Conservation (phyloP, 192 early-diverging fungal species). For the Coemansia sp. region DNA sequence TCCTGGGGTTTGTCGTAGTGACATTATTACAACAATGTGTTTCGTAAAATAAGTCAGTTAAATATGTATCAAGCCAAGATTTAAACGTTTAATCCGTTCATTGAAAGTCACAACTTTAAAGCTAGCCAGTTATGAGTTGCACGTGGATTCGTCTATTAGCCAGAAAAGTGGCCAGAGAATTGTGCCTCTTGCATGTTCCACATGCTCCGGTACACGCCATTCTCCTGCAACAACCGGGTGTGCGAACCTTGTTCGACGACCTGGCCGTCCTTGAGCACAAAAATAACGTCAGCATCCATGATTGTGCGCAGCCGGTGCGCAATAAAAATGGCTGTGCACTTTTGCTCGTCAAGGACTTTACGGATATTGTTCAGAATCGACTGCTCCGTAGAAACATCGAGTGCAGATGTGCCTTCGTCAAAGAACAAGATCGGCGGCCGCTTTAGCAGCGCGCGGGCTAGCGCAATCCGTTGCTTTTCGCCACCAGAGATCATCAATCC, state of each 20-base stretch:
- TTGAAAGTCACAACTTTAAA: not conserved
- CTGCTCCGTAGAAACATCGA: conserved; percentile 64
- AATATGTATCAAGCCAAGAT: no score
- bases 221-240: conserved; percentile 62
- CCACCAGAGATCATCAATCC: conserved; percentile 72
- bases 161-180: conserved; percentile 2
- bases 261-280: conserved; percentile 84
- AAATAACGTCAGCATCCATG: conserved; percentile 85
- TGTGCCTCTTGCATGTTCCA: conserved; percentile 63
- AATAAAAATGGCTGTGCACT: conserved; percentile 87
- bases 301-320: conserved; percentile 92
- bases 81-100: no score
- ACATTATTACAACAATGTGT: not conserved
- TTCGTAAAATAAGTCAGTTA: no score
- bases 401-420: conserved; percentile 65
- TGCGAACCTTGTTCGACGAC: conserved; percentile 86
- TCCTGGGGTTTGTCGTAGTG: not conserved
- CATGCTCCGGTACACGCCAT: conserved; percentile 84
- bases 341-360: conserved; percentile 60
- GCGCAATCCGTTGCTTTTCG: conserved; percentile 63
- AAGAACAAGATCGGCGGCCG: conserved; percentile 59
- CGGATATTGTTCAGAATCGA: conserved; percentile 83
- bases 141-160: not conserved
- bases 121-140: not conserved
- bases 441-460: conserved; percentile 53